These are phyloP conservation scores for Penicillium ucsense DNA, from an alignment of 495 filamentous ascomycete genomes.

Conservation along the genomic window DNA sequence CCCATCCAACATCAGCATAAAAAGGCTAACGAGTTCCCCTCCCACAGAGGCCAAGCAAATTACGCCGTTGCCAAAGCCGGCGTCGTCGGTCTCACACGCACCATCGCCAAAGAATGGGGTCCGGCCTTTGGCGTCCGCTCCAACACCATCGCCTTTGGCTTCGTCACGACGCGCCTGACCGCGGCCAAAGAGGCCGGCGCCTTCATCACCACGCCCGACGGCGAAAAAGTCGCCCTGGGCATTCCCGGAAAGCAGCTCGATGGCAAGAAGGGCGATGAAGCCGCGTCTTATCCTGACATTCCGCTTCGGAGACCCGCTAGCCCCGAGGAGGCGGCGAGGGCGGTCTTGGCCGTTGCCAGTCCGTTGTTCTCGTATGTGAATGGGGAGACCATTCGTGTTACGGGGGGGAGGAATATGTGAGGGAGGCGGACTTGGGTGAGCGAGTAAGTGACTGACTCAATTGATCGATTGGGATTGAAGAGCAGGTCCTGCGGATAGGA, in stretches of 20 bases:
- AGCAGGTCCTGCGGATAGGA: no score
- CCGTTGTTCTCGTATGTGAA: conserved; percentile 73
- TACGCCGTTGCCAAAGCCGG: conserved; percentile 78
- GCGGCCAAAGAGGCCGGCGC: conserved; percentile 71
- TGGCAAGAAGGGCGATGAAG: conserved; percentile 24
- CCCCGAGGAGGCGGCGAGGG: conserved; percentile 67
- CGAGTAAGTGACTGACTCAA: neutral
- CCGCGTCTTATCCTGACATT: conserved; percentile 50
- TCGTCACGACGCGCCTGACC: conserved; percentile 68
- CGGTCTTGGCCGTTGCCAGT: conserved; percentile 70
- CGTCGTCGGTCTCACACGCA: conserved; percentile 68
- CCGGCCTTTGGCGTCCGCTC: conserved; percentile 72
- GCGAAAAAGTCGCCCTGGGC: conserved; percentile 66
- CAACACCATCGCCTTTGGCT: conserved; percentile 76
- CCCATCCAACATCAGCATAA: neutral
- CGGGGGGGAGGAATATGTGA: conserved; percentile 75
- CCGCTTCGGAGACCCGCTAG: conserved; percentile 66
- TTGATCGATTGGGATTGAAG: no score
- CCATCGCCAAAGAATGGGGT: conserved; percentile 89
- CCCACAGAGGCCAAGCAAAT: conserved; percentile 61
- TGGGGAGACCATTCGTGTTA: conserved; percentile 78
- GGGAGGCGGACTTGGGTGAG: neutral
- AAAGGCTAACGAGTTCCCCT: no score
- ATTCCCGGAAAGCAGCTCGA: conserved; percentile 54
- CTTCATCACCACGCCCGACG: conserved; percentile 64